phyloP scores from a whole-genome alignment of 2,329 filamentous ascomycete species.

The Didymosphaeria variabile region DNA sequence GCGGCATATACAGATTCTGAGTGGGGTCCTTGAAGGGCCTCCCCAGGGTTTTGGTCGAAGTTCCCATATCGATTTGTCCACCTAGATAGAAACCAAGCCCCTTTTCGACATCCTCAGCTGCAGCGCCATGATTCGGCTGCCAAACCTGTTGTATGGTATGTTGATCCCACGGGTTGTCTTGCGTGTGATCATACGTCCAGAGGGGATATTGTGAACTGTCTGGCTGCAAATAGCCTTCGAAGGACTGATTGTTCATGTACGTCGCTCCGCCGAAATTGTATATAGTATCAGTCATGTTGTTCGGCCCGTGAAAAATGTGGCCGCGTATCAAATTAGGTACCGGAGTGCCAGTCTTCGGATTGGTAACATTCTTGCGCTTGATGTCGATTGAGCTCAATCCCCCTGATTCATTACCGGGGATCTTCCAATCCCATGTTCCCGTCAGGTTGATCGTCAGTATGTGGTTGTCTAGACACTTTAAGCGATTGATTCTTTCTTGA shows the following conservation, averaged over 20 bases:
- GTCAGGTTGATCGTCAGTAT: conserved; percentile 30
- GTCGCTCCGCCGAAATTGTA: conserved; percentile 33
- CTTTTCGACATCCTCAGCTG: conserved; percentile 49
- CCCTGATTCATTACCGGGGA: conserved; percentile 14
- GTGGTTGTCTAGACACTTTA: conserved; percentile 26
- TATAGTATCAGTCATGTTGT: conserved; percentile 19
- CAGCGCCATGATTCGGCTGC: conserved; percentile 49
- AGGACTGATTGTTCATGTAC: conserved; percentile 32
- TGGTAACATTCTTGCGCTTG: conserved; percentile 30
- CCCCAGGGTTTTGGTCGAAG: conserved; percentile 27
- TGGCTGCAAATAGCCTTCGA: conserved; percentile 22
- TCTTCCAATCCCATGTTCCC: conserved; percentile 35
- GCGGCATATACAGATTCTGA: conserved; percentile 31
- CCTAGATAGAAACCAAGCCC: conserved; percentile 53
- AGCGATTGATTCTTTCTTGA: conserved; percentile 2
- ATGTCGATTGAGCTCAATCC: conserved; percentile 18
- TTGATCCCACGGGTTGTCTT: conserved; percentile 27
- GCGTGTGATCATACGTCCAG: conserved; percentile 27
- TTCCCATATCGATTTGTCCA: conserved; percentile 51
- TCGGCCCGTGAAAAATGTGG: conserved; percentile 34
- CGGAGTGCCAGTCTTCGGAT: conserved; percentile 27
- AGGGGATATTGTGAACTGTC: conserved; percentile 29
- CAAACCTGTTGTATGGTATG: conserved; percentile 27
- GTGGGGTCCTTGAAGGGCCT: conserved; percentile 21
- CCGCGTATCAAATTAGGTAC: conserved; percentile 34